Percentiles rank a stretch among this genome's conserved stretches.
These are phyloP conservation scores for Sclerotinia trifoliorum DNA, from an alignment of 2,329 filamentous ascomycete genomes.

Conservation along the genomic window DNA sequence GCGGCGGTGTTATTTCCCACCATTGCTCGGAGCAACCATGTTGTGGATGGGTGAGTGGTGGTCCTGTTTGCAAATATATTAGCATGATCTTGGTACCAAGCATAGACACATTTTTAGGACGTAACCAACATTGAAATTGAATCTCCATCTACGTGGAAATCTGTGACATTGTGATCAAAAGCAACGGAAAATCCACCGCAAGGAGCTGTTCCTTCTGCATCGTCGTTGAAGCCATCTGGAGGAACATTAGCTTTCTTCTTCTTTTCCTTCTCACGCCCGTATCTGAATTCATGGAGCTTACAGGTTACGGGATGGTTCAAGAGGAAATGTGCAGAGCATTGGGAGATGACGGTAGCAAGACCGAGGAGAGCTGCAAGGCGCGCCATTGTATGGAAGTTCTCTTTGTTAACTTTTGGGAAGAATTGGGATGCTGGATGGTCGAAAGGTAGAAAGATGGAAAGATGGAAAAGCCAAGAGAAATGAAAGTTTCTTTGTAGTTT, in stretches of 20 bases:
- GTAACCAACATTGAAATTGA: conserved; percentile 44
- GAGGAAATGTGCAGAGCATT: conserved; percentile 54
- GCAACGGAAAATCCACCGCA: conserved; percentile 55
- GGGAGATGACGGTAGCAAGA: conserved; percentile 25
- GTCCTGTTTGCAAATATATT: conserved; percentile 35
- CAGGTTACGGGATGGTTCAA: conserved; percentile 48
- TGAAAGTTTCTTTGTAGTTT: background rate
- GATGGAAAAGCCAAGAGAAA: background rate
- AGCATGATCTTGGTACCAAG: background rate
- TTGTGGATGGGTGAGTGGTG: conserved; percentile 52
- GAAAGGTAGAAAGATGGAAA: background rate
- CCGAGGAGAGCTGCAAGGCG: conserved; percentile 21
- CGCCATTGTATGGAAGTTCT: conserved; percentile 14
- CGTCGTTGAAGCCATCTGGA: conserved; percentile 49
- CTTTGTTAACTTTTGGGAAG: background rate
- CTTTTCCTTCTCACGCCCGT: background rate
- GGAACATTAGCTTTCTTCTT: conserved; percentile 1
- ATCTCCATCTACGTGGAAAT: conserved; percentile 60
- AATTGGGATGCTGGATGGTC: background rate
- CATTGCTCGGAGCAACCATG: conserved; percentile 59
- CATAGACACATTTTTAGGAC: background rate
- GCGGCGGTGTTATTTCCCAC: conserved; percentile 46
- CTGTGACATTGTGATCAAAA: conserved; percentile 50
- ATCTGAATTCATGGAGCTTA: background rate
- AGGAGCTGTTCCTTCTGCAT: conserved; percentile 47